Base-by-base conservation (phyloP, 495 filamentous ascomycete genomes). In the Tuber microsphaerosporum region DNA sequence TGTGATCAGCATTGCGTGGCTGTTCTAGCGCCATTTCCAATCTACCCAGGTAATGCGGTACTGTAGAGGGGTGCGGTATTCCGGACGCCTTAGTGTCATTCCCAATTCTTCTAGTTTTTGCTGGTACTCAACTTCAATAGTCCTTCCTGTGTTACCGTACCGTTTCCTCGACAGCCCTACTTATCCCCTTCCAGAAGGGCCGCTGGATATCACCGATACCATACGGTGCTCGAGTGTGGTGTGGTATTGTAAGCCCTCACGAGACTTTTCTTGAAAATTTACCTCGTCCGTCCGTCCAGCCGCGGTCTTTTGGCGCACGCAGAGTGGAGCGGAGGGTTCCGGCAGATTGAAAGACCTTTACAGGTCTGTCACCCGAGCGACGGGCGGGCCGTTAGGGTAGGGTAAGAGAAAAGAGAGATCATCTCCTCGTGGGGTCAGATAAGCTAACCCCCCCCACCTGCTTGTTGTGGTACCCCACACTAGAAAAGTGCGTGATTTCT, bases 401-500 rank as follows among this genome's bases (percentile, higher is more conserved):
- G 56, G 14, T 34, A 65, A 65, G 56, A 34, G 31, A 34, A 65
- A 65, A n/a, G 12, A 65, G 14, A 65, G 26, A 31, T 65, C 26
- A 17, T 16, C 26, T 31, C 22, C 22, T 12, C 14, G 56, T 65
- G 56, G 56, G 26, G 56, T 65, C 12, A 65, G 56, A 65, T 34
- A 65, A 34, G 56, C 34, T 65, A n/a, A n/a, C 16, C 34, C 34
- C 56, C 26, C 56, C 56, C 56, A 65, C 56, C 26, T 34, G 34
- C 56, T 34, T 5, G 12, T 17, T 34, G 56, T 65, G 26, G 56
- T 65, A 65, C 31, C 26, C 56, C 56, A 34, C 56, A 19, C 56
- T 34, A 65, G 56, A 26, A 65, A 65, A 65, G 26, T 65, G 56
- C 56, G 56, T 65, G 56, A 65, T 65, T 65, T 65, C 56, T 7